Conservation (phyloP, 371 early-diverging fungal genomes). For the Mucor indicus region DNA sequence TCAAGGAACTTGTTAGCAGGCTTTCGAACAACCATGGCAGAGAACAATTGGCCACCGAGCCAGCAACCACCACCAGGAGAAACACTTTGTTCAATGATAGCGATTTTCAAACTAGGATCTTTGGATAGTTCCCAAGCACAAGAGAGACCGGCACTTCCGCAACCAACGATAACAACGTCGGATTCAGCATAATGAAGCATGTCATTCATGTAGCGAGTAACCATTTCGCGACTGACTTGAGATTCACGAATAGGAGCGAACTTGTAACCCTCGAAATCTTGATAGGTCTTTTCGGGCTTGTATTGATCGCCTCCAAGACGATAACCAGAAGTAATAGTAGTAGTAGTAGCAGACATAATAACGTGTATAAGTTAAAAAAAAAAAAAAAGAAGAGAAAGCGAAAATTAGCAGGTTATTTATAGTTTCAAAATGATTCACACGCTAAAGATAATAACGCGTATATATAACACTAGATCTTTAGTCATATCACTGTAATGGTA, state of each 20-base stretch:
- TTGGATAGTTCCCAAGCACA: constrained; percentile 71
- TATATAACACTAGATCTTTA: too few species aligned
- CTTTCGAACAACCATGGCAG: constrained; percentile 69
- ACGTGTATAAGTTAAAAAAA: background rate
- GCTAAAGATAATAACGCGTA: too few species aligned
- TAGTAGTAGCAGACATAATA: constrained; percentile 23
- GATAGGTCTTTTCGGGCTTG: constrained; percentile 15
- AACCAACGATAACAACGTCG: constrained; percentile 76
- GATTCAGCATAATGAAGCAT: constrained; percentile 64
- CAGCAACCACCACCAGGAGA: constrained; percentile 75
- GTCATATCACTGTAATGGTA: too few species aligned
- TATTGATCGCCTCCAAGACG: constrained; percentile 33
- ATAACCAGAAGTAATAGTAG: constrained; percentile 22
- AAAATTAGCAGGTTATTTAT: too few species aligned
- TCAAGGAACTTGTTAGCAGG: constrained; percentile 66
- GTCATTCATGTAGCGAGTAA: constrained; percentile 65
- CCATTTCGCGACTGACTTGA: constrained; percentile 73
- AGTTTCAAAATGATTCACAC: too few species aligned
- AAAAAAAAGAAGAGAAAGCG: too few species aligned
- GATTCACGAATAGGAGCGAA: constrained; percentile 66
- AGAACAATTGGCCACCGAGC: constrained; percentile 77
- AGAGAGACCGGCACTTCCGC: constrained; percentile 61
- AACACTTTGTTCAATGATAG: constrained; percentile 66
- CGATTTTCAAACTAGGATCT: constrained; percentile 63
- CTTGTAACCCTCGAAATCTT: constrained; percentile 37